Base-by-base conservation (phyloP, 2,329 filamentous ascomycete species). In the Esteya vermicola region DNA sequence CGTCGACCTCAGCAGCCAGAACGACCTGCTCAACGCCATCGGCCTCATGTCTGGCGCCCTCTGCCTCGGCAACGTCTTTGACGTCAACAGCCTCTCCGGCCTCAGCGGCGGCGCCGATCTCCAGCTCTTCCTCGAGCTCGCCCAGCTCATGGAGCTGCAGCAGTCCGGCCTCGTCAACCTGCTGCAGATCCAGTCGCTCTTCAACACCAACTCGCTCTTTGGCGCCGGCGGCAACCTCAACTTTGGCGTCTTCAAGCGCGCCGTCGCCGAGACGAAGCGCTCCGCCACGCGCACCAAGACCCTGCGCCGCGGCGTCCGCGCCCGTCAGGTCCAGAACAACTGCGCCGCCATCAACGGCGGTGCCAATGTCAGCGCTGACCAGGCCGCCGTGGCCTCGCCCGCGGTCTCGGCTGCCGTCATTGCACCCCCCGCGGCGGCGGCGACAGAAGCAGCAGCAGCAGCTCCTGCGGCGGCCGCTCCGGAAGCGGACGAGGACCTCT, bases 91-190 rank as follows among this genome's bases (percentile, higher is more conserved):
- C 4, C 40, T 52, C 25, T 38, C 52, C 26, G 35, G 40, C 22
- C 47, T 57, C 10, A 48, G 53, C 20, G 31, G 45, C 32, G 45
- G 49, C 40, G 49, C 51, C 22, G 47, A 54, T 28, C 41, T 54
- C 19, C 47, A 57, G 33, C 47, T 58, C 36, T 56, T 58, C 44
- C 43, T 57, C 18, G 49, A 56, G 50, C 50, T 57, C 13, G 52
- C 52, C 7, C 49, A 57, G 51, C 47, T 57, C 10, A 46, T 51
- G 46, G 48, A 57, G 44, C 48, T 57, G 18, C 41, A 54, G 47
- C 44, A 51, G 44, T 47, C 53, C 2, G 53, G 52, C 9, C 51
- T 57, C 7, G 32, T 56, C 36, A 50, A 49, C 41, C 31, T 50
- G n/a, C 38, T 41, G 8, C 48, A 52, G 22, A 47, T 55, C 9